Base-by-base conservation (phyloP, 163 green algal genomes). In the Chlamydomonas reinhardtii region DNA sequence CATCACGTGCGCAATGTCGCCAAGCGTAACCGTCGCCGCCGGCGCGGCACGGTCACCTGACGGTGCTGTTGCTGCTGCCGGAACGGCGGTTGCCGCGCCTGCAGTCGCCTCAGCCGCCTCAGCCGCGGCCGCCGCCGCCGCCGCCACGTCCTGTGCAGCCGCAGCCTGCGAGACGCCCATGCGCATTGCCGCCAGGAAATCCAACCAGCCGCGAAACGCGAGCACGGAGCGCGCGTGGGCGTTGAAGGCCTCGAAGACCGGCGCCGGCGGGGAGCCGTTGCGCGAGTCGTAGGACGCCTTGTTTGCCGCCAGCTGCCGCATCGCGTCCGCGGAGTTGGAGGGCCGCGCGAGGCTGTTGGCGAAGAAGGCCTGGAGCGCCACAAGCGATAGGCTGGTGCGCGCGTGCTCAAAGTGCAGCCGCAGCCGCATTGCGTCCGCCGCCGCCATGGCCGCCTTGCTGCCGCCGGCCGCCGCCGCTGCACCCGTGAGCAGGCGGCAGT, bases 341-440 rank as follows among this genome's bases (percentile, higher is more conserved):
- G 84, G 84, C 5, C 84, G 75, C 6, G 84, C 75, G 24, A 85
- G 69, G 24, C 43, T 54, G 65, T 89, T 89, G 34, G 78, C 84
- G 62, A 89, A 85, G 19, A 79, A 80, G 43, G 75, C 70, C 68
- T 85, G 22, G 5, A 74, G 39, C 11, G 65, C 62, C 32, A 88
- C 72, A 0, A 61, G 61, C 59, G 61, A 24, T 17, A 89, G 73
- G 74, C 83, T 81, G 19, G 68, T 81, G 4, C 39, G 27, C 22
- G 74, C 48, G 56, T 39, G 59, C 48, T 78, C 70, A 17, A 89
- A 84, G 74, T 89, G 83, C 6, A 12, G 12, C 52, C 73, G 24
- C 34, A 89, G 25, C 9, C 83, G 83, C 34, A 2, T 32, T 14
- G 56, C 32, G 25, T 85, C 78, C 4, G 32, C 19, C 34, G 37